Percentiles rank a stretch among this genome's conserved stretches.
Conservation (phyloP, 768 basidiomycete species). For the Bullera alba region DNA sequence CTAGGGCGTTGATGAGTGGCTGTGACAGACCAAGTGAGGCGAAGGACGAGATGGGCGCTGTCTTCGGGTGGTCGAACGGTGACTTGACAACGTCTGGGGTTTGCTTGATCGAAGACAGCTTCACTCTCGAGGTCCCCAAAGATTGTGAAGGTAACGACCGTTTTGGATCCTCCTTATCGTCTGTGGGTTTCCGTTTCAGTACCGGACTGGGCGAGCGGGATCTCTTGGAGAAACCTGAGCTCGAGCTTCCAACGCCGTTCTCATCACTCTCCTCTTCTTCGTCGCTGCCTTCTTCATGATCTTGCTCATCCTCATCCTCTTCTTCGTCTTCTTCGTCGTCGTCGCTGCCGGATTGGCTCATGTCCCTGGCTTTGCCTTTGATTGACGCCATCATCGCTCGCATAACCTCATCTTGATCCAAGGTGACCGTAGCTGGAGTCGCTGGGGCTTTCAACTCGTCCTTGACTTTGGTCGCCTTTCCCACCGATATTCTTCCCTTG, state of each 20-base stretch:
- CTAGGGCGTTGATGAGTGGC: slow-evolving; percentile 59
- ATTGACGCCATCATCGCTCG: slow-evolving; percentile 30
- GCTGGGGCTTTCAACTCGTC: neutral
- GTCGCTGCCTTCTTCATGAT: neutral
- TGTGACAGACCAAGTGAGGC: slow-evolving; percentile 47
- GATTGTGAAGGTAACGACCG: neutral
- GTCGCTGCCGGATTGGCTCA: slow-evolving; percentile 1
- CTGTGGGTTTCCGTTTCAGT: no score
- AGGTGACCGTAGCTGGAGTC: neutral
- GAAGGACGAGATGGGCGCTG: slow-evolving; percentile 38
- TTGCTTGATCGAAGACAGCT: neutral
- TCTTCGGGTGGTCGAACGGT: slow-evolving; percentile 11
- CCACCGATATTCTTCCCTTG: no score
- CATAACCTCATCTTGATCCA: slow-evolving; percentile 36
- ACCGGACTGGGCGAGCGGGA: neutral
- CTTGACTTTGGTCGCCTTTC: no score
- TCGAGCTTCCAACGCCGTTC: neutral
- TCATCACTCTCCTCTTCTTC: slow-evolving; percentile 9
- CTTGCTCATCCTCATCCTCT: neutral
- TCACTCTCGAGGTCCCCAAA: neutral
- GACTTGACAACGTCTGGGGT: neutral
- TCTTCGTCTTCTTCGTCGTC: slow-evolving; percentile 1
- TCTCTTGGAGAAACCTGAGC: neutral
- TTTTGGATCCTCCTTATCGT: neutral
- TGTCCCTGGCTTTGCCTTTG: slow-evolving; percentile 20